These are phyloP conservation scores for Didymella exigua DNA, from an alignment of 2,329 filamentous ascomycete species.

Conservation along the genomic window DNA sequence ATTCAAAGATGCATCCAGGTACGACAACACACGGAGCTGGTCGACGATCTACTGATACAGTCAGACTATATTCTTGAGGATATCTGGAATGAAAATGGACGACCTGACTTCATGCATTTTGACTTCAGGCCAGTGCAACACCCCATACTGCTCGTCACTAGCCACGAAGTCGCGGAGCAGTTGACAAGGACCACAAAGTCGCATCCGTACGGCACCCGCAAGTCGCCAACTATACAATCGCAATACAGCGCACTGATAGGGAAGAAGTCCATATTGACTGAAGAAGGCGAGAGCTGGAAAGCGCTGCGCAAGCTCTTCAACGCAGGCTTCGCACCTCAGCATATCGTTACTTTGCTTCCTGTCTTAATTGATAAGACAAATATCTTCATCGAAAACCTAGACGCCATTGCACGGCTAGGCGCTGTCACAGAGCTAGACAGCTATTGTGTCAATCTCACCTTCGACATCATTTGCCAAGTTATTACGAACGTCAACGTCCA, in stretches of 20 bases:
- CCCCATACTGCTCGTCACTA: conserved; percentile 32
- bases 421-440: conserved; percentile 38
- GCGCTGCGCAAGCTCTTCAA: conserved; percentile 44
- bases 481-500: conserved; percentile 37
- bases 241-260: conserved; percentile 34
- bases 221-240: conserved; percentile 41
- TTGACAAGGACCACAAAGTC: conserved; percentile 35
- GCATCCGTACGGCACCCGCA: conserved; percentile 40
- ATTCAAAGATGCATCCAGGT: conserved; percentile 38
- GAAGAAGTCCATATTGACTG: conserved; percentile 33
- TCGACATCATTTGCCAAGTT: conserved; percentile 46
- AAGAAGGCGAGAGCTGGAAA: conserved; percentile 43
- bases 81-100: conserved; percentile 33
- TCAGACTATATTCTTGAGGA: conserved; percentile 44
- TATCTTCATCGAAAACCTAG: conserved; percentile 41
- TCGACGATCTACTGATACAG: not conserved
- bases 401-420: conserved; percentile 31
- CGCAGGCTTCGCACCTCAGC: conserved; percentile 45
- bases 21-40: not conserved
- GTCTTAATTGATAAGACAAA: conserved; percentile 45
- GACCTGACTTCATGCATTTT: conserved; percentile 35
- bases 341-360: conserved; percentile 44
- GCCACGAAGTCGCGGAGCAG: conserved; percentile 46
- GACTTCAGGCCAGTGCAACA: conserved; percentile 42
- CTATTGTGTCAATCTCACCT: conserved; percentile 39